Conservation (phyloP, 176 grass and related monocot species). For the Aegilops speltoides region DNA sequence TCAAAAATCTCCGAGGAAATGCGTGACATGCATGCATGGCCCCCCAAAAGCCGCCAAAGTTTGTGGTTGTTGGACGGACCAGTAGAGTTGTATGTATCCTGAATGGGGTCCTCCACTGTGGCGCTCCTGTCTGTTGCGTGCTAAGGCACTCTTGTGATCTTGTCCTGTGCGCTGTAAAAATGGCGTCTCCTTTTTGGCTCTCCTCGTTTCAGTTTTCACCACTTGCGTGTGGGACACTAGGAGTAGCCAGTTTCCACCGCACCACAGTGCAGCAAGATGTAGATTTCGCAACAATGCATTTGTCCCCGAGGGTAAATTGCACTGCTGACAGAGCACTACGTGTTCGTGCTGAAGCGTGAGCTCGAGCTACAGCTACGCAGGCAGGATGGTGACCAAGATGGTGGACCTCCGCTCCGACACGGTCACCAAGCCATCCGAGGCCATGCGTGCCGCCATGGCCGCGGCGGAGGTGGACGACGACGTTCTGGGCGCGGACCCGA, state of each 20-base stretch:
- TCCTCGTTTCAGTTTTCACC: neutral
- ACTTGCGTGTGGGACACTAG: neutral
- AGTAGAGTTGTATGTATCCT: neutral
- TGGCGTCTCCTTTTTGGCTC: neutral
- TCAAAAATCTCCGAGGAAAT: neutral
- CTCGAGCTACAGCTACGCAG: no score
- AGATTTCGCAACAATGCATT: neutral
- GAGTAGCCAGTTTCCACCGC: neutral
- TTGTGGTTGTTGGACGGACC: constrained; percentile 9
- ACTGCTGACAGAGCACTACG: no score
- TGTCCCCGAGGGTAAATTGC: neutral
- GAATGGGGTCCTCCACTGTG: neutral
- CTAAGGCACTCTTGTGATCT: neutral
- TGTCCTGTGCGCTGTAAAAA: neutral
- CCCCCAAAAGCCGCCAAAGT: neutral
- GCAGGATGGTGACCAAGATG: constrained; percentile 54
- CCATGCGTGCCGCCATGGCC: constrained; percentile 88
- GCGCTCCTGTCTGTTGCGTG: neutral
- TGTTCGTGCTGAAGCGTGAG: neutral
- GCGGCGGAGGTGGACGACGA: constrained; percentile 91
- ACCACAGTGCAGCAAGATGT: no score
- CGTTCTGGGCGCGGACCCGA: constrained; percentile 74
- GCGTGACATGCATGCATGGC: neutral
- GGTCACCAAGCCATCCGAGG: constrained; percentile 81
- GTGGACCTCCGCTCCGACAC: constrained; percentile 95